These are phyloP conservation scores for Bipolaris zeicola DNA, from an alignment of 2,329 filamentous ascomycete genomes.

Conservation along the genomic window DNA sequence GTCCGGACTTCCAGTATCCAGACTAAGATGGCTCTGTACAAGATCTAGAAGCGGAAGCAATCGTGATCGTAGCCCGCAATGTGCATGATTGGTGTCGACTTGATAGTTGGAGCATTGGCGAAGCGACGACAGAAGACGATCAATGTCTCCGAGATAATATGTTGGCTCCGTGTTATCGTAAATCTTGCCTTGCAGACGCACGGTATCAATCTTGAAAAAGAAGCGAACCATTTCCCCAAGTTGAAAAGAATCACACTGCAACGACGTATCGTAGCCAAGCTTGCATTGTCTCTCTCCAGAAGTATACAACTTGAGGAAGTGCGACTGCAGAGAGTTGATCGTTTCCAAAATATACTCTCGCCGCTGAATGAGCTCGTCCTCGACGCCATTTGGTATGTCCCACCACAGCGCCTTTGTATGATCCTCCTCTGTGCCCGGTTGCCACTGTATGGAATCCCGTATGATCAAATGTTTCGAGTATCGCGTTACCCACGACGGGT, in stretches of 20 bases:
- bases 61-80: slow-evolving; percentile 72
- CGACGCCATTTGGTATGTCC: slow-evolving; percentile 71
- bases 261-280: slow-evolving; percentile 73
- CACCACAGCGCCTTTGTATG: slow-evolving; percentile 66
- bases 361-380: slow-evolving; percentile 71
- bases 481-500: slow-evolving; percentile 64
- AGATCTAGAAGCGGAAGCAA: slow-evolving; percentile 70
- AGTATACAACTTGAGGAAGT: slow-evolving; percentile 71
- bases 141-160: slow-evolving; percentile 65
- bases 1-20: slow-evolving; percentile 42
- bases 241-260: slow-evolving; percentile 77
- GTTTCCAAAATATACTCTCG: slow-evolving; percentile 71
- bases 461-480: slow-evolving; percentile 70
- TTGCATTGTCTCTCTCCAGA: slow-evolving; percentile 72
- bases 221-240: slow-evolving; percentile 79
- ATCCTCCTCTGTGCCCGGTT: slow-evolving; percentile 45
- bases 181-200: slow-evolving; percentile 59
- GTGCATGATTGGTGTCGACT: slow-evolving; percentile 72
- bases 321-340: slow-evolving; percentile 69
- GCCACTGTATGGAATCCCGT: slow-evolving; percentile 67
- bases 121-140: slow-evolving; percentile 64
- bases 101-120: slow-evolving; percentile 74
- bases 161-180: slow-evolving; percentile 49
- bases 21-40: slow-evolving; percentile 55
- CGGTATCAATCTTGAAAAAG: slow-evolving; percentile 64